Conservation (phyloP, 2,329 filamentous ascomycete species). For the Leptographium procerum region DNA sequence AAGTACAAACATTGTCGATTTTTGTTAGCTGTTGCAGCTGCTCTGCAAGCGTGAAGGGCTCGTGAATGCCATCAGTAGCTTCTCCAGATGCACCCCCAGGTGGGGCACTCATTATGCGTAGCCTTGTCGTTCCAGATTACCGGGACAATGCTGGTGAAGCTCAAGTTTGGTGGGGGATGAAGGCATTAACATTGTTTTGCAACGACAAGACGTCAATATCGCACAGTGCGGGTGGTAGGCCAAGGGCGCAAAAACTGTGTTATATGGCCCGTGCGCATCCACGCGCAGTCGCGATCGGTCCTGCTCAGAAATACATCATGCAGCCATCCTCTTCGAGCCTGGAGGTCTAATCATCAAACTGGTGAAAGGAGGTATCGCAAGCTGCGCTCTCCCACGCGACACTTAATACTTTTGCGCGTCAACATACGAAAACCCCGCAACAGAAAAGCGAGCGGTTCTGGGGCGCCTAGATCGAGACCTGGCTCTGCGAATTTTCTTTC, state of each 20-base stretch:
- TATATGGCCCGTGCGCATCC: neutral
- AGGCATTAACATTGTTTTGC: neutral
- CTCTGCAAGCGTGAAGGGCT: slow-evolving; percentile 60
- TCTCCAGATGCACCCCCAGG: neutral
- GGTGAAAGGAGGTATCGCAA: neutral
- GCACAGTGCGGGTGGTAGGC: neutral
- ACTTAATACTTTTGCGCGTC: neutral
- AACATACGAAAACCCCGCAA: too few relatives aligned
- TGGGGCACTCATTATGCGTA: neutral
- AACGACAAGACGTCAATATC: neutral
- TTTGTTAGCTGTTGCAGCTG: slow-evolving; percentile 70
- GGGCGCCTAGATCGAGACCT: neutral
- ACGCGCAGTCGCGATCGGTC: neutral
- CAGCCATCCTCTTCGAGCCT: neutral
- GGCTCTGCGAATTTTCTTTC: neutral
- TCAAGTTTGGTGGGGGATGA: neutral
- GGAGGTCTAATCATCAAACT: neutral
- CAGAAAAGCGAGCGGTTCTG: neutral
- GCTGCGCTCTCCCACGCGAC: neutral
- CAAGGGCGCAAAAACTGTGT: neutral
- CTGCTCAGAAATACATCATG: neutral
- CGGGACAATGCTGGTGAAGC: neutral
- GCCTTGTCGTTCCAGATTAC: neutral
- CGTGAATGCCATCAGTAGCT: slow-evolving; percentile 15
- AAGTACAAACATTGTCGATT: slow-evolving; percentile 57